A percentile compares a stretch with the other conserved stretches of the same genome.
These are phyloP conservation scores for Stereum hirsutum DNA, from an alignment of 1,284 basidiomycete species.

Conservation along the genomic window DNA sequence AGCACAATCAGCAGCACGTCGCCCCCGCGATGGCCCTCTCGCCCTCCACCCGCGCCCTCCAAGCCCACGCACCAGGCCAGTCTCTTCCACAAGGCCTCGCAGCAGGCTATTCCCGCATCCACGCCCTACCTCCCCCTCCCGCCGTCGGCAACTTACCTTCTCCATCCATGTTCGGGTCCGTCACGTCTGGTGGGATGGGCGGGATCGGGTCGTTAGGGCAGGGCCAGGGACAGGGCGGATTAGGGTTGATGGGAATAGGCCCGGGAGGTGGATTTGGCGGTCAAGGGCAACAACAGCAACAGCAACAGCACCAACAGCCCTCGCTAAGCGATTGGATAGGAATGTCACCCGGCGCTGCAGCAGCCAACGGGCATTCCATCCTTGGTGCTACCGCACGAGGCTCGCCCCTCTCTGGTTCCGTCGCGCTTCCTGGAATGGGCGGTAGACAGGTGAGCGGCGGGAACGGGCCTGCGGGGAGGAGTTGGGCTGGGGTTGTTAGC, in stretches of 20 bases:
- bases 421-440: slow-evolving; percentile 22
- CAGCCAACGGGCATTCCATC: slow-evolving; percentile 13
- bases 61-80: slow-evolving; percentile 77
- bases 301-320: slow-evolving; percentile 1
- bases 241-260: too few relatives aligned
- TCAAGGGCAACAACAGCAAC: too few relatives aligned
- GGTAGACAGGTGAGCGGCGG: too few relatives aligned
- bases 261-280: too few relatives aligned
- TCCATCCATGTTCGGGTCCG: slow-evolving; percentile 26
- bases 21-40: slow-evolving; percentile 46
- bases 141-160: slow-evolving; percentile 34
- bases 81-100: slow-evolving; percentile 83
- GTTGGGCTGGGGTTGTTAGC: slow-evolving; percentile 23
- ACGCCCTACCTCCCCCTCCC: slow-evolving; percentile 51
- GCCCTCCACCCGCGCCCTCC: slow-evolving; percentile 59
- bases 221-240: too few relatives aligned
- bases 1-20: too few relatives aligned
- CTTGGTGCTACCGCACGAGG: slow-evolving; percentile 10
- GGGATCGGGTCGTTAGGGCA: slow-evolving; percentile 11
- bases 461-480: slow-evolving; percentile 30
- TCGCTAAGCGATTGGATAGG: slow-evolving; percentile 22
- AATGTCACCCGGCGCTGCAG: slow-evolving; percentile 18
- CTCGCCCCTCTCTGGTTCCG: slow-evolving; percentile 14
- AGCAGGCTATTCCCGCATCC: slow-evolving; percentile 78
- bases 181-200: slow-evolving; percentile 19